Conservation (phyloP, 2,329 filamentous ascomycete genomes). For the Calonectria honghensis region DNA sequence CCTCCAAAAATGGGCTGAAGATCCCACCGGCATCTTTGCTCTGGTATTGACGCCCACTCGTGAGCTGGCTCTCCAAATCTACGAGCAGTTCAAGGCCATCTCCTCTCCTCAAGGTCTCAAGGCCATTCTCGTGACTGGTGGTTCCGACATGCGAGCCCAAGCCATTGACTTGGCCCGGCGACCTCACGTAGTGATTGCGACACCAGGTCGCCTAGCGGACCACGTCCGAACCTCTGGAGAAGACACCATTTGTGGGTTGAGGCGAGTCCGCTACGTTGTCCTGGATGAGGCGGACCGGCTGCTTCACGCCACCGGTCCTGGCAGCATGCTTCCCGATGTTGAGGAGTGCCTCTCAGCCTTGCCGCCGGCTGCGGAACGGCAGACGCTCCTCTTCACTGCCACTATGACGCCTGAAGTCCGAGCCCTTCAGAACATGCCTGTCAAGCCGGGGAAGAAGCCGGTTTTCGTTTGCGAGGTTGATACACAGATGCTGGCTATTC, state of each 20-base stretch:
- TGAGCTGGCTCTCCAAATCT: conserved; percentile 96
- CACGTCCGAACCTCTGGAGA: conserved; percentile 94
- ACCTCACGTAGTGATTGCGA: conserved; percentile 95
- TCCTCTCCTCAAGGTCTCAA: conserved; percentile 92
- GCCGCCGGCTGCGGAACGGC: conserved; percentile 85
- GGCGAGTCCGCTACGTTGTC: conserved; percentile 88
- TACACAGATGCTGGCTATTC: conserved; percentile 84
- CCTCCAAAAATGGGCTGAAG: conserved; percentile 92
- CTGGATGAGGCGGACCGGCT: conserved; percentile 97
- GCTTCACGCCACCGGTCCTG: conserved; percentile 81
- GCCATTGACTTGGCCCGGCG: conserved; percentile 87
- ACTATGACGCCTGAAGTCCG: conserved; percentile 95
- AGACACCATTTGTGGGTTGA: conserved; percentile 89
- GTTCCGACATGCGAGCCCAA: conserved; percentile 93
- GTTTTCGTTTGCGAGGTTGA: conserved; percentile 94
- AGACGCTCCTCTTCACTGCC: conserved; percentile 96
- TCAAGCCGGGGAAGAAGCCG: conserved; percentile 80
- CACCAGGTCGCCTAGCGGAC: conserved; percentile 93
- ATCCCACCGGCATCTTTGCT: conserved; percentile 93
- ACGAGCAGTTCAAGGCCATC: conserved; percentile 95
- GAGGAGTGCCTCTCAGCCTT: conserved; percentile 90
- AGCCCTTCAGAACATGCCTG: conserved; percentile 86
- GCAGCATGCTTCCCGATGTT: conserved; percentile 95
- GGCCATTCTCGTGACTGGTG: conserved; percentile 91
- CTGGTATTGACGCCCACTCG: conserved; percentile 92